Evolutionary conservation across 768 basidiomycete species (phyloP).

Genomic region (Rubroboletus pulcherrimus): DNA sequence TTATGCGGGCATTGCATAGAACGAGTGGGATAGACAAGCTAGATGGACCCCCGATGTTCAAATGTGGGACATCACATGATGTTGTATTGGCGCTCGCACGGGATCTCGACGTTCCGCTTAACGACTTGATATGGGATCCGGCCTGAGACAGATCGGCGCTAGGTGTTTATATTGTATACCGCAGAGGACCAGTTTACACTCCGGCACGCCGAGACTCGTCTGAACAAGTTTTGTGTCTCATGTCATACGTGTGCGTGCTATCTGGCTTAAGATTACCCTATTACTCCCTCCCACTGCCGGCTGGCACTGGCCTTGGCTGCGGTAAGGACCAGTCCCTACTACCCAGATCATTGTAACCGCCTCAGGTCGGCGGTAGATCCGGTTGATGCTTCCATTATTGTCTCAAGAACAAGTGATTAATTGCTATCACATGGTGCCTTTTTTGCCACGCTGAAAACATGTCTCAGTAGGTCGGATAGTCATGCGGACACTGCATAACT

Average conservation of each 20-base stretch:
- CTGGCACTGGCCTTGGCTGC: not conserved
- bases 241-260: not conserved
- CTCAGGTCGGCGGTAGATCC: not conserved
- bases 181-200: not conserved
- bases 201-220: not conserved
- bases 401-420: not conserved
- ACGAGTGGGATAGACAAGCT: constrained; percentile 57
- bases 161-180: not conserved
- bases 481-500: too few relatives aligned
- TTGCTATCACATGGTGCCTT: not conserved
- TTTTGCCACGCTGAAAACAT: not conserved
- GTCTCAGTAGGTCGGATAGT: not conserved
- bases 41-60: constrained; percentile 70
- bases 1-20: constrained; percentile 63
- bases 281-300: not conserved
- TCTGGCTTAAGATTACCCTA: not conserved
- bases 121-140: constrained; percentile 70
- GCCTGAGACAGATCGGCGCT: not conserved
- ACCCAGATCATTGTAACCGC: not conserved
- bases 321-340: not conserved
- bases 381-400: not conserved
- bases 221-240: not conserved
- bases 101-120: constrained; percentile 53
- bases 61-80: constrained; percentile 66
- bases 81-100: constrained; percentile 52